phyloP scores from a whole-genome alignment of 495 filamentous ascomycete species.

The Collariella sp. region DNA sequence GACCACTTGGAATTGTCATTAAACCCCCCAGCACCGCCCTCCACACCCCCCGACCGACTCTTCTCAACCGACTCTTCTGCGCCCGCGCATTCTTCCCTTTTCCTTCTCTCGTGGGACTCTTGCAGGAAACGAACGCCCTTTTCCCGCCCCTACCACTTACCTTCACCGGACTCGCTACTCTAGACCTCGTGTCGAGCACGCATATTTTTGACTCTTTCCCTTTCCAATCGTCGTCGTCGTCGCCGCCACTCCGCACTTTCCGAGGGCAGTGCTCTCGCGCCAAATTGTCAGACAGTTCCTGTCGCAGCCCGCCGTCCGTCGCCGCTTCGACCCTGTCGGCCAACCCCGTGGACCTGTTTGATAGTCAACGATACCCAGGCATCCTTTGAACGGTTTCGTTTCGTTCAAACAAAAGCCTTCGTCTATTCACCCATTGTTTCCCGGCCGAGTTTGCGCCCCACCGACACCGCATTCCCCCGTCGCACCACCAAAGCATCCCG shows the following conservation, averaged over 20 bases:
- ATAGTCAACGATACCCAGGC: slow-evolving; percentile 27
- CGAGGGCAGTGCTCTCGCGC: slow-evolving; percentile 8
- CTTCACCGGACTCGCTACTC: not conserved
- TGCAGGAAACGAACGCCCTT: slow-evolving; percentile 22
- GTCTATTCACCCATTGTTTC: slow-evolving; percentile 35
- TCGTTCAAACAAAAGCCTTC: slow-evolving; percentile 31
- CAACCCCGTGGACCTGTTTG: slow-evolving; percentile 21
- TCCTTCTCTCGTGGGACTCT: slow-evolving; percentile 21
- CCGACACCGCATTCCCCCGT: slow-evolving; percentile 7
- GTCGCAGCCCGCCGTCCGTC: slow-evolving; percentile 28
- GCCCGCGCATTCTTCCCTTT: slow-evolving; percentile 23
- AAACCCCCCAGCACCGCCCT: slow-evolving; percentile 32
- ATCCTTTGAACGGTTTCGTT: slow-evolving; percentile 36
- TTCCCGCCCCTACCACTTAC: slow-evolving; percentile 15
- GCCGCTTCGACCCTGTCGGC: slow-evolving; percentile 15
- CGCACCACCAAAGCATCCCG: not conserved
- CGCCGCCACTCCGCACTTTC: slow-evolving; percentile 5
- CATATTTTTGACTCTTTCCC: not conserved
- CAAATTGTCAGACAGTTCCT: slow-evolving; percentile 24
- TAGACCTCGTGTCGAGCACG: not conserved
- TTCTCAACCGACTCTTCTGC: slow-evolving; percentile 29
- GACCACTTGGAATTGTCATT: slow-evolving; percentile 21
- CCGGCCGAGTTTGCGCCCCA: slow-evolving; percentile 14
- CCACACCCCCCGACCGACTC: slow-evolving; percentile 25
- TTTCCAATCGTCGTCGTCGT: slow-evolving; percentile 11